Evolutionary conservation across 805 yeast species (phyloP).

Genomic region (Lachancea dasiensis): DNA sequence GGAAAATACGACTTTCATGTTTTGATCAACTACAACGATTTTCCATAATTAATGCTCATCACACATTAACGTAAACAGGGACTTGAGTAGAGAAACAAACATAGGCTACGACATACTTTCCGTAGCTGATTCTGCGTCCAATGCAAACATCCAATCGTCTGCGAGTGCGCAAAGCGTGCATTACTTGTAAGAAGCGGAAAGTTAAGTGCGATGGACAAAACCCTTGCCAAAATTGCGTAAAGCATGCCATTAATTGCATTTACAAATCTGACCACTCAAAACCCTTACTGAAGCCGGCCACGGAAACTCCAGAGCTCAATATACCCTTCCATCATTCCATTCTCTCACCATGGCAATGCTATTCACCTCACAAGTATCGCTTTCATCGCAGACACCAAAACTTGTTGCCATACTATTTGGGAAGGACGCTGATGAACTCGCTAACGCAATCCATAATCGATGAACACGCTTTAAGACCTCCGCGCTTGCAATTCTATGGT

Average conservation of each 20-base stretch:
- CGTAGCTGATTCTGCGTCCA: too few species aligned
- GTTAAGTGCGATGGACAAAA: slow-evolving; percentile 39
- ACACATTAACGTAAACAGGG: too few species aligned
- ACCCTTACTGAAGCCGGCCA: background rate
- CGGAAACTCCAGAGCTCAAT: too few species aligned
- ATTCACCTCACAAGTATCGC: slow-evolving; percentile 40
- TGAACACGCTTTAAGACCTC: slow-evolving; percentile 35
- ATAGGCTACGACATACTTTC: too few species aligned
- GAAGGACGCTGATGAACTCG: slow-evolving; percentile 29
- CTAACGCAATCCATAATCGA: slow-evolving; percentile 34
- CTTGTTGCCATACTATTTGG: slow-evolving; percentile 37
- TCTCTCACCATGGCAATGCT: slow-evolving; percentile 28
- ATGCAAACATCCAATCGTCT: slow-evolving; percentile 4
- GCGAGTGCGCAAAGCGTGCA: slow-evolving; percentile 24
- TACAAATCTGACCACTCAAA: slow-evolving; percentile 10
- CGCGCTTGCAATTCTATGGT: slow-evolving; percentile 55
- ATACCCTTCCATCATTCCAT: background rate
- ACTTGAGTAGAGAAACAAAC: too few species aligned
- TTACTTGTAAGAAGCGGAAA: slow-evolving; percentile 21
- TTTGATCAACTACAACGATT: too few species aligned
- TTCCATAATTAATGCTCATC: too few species aligned
- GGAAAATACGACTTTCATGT: too few species aligned
- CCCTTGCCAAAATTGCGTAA: slow-evolving; percentile 43
- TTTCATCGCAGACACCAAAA: slow-evolving; percentile 43
- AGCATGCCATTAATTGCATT: slow-evolving; percentile 39